Percentiles rank a stretch among this genome's conserved stretches.
These are phyloP conservation scores for Ganoderma sp. DNA, from an alignment of 1,284 basidiomycete genomes.

Conservation along the genomic window DNA sequence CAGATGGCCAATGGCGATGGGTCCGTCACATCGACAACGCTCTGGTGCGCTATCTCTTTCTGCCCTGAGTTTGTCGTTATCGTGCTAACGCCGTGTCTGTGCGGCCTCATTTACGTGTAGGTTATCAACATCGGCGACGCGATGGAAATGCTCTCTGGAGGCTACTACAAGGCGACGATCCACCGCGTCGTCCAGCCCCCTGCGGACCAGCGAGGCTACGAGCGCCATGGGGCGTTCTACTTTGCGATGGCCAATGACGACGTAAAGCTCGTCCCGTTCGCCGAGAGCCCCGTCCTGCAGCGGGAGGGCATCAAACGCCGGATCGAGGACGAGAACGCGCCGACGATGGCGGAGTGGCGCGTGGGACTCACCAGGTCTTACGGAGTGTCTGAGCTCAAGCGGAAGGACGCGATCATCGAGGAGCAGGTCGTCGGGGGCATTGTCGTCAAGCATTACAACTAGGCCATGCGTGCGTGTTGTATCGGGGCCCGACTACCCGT, in stretches of 20 bases:
- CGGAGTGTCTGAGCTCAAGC: constrained; percentile 44
- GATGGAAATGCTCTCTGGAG: constrained; percentile 49
- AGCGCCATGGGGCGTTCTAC: constrained; percentile 51
- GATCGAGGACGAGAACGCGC: constrained; percentile 39
- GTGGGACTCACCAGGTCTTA: constrained; percentile 44
- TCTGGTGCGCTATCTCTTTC: constrained; percentile 44
- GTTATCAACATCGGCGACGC: constrained; percentile 51
- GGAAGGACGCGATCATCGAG: constrained; percentile 43
- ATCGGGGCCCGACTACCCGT: neutral
- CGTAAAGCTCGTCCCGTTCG: constrained; percentile 37
- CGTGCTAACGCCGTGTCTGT: neutral
- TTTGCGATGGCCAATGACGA: constrained; percentile 45
- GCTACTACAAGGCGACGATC: constrained; percentile 49
- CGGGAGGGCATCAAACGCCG: constrained; percentile 37
- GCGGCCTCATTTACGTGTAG: constrained; percentile 22
- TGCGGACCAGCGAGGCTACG: constrained; percentile 50
- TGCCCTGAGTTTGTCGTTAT: neutral
- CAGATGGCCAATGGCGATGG: constrained; percentile 61
- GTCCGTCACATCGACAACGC: constrained; percentile 64
- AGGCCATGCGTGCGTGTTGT: neutral
- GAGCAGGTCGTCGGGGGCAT: constrained; percentile 51
- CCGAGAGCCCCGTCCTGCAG: constrained; percentile 40
- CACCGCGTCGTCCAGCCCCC: constrained; percentile 55
- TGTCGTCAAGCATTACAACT: constrained; percentile 52
- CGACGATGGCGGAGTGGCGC: constrained; percentile 48